These are phyloP conservation scores for Trifolium repens DNA, from an alignment of 306 rosid species.

Conservation along the genomic window DNA sequence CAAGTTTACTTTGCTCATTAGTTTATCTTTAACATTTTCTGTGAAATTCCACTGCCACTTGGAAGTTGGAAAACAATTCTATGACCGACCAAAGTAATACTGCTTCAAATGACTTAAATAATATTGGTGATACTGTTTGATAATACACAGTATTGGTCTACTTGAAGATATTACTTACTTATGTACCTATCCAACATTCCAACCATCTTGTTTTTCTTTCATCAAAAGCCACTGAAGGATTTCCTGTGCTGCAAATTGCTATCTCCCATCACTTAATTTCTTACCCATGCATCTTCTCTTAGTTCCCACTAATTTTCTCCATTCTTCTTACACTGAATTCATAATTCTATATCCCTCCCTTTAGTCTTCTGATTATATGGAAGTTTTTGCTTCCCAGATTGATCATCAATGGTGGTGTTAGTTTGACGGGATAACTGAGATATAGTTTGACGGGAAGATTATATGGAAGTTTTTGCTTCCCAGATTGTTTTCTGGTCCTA, in stretches of 20 bases:
- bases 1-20: constrained; percentile 10
- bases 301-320: constrained; percentile 16
- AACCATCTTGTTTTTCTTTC: constrained; percentile 20
- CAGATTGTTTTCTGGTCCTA: too few relatives aligned
- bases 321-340: constrained; percentile 10
- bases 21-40: constrained; percentile 23
- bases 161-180: constrained; percentile 24
- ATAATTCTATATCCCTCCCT: constrained; percentile 3
- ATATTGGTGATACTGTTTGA: constrained; percentile 15
- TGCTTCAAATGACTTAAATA: constrained; percentile 12
- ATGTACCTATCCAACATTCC: not conserved
- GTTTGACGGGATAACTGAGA: constrained; percentile 25
- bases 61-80: constrained; percentile 7
- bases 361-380: not conserved
- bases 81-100: not conserved
- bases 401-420: constrained; percentile 11
- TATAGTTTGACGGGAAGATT: too few relatives aligned
- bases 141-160: not conserved
- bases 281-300: not conserved
- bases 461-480: too few relatives aligned
- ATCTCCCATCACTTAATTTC: constrained; percentile 3
- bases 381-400: constrained; percentile 16
- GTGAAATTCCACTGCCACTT: constrained; percentile 25
- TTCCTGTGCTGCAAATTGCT: constrained; percentile 2
- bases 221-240: constrained; percentile 30